Base-by-base conservation (phyloP, 306 rosid genomes). In the Ochetophila trinervis region DNA sequence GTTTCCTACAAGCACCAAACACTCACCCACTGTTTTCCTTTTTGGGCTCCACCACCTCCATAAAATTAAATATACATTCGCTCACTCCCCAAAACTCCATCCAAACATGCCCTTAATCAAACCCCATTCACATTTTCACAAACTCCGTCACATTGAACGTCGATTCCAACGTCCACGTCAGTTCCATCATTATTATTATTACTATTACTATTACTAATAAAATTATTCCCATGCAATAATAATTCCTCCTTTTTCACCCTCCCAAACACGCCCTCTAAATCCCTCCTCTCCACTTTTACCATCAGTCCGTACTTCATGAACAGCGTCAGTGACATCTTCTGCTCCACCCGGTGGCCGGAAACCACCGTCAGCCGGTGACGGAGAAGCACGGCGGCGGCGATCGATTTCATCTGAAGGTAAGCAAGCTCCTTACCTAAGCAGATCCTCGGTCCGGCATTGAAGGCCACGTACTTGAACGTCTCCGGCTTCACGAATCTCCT, bases 361-460 rank as follows among this genome's bases (percentile, higher is more conserved):
- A 75, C 86, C 82, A 85, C 65, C 8, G 67, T 73, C 52, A 92
- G 81, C 42, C 88, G 81, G 82, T 89, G 95, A n/a, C 87, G 84
- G 64, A 89, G 88, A 40, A 93, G 72, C 58, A 93, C 84, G 1
- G 97, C 91, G 0, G 98, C 87, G 0, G 91, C 91, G 0, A 93
- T 74, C 0, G 97, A 89, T 74, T 89, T 93, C 98, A 93, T 93
- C 67, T 93, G 98, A 19, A 93, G 57, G 49, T 89, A 87, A 0
- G 98, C 97, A 62, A 93, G 69, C 69, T 93, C 98, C 73, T 84
- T 93, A 53, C 98, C 98, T 14, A 93, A 74, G 22, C 98, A 93
- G 27, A 86, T 87, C 62, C 98, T 89, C 3, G 98, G 98, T 48
- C 98, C 98, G n/a, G 97, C 96, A 59, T 87, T 93, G 73, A 93